Evolutionary conservation across 805 yeast species (phyloP), one percentile per base, ranked within the genome.

Genomic region (Pichia membranifaciens): DNA sequence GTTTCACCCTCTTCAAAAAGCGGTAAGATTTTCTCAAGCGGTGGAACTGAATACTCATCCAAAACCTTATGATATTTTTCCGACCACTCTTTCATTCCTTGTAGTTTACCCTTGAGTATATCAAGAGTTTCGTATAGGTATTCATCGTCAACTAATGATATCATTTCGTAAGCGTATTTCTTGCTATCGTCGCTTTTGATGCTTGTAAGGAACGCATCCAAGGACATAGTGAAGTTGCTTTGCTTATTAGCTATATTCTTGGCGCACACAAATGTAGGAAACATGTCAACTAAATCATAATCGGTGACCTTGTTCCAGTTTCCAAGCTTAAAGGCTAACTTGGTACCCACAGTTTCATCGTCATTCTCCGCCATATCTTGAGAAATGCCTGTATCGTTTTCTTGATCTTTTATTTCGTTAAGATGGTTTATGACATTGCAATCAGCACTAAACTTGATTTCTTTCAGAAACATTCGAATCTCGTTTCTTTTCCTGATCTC

Each of bases 1-100:
- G 72, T 67, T 50, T 80, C 82, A 5, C 87, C 84, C 42, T 82
- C 87, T 3, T 58, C 46, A 4, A 74, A 62, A n/a, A 81, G 54
- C 0, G 65, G 51, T 50, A 68, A 73, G 49, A 79, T 67, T 2
- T 63, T 49, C 45, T 73, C 73, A 36, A 81, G 60, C 1, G 79
- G 54, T 2, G 84, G 77, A 10, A 71, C 72, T 2, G 70, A 60
- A 45, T 71, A 67, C 1, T 65, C 65, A 0, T 57, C 44, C 61
- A 81, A 62, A 4, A 70, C 46, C 4, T 61, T 63, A 33, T 72
- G 66, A 55, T 75, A 75, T 47, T 70, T 72, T 4, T 56, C 49
- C 15, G 73, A 51, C 91, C 91, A 84, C 7, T 68, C 68, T 5
- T 63, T 63, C 23, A 75, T 76, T 29, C 76, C 72, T 22, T 71